A percentile compares a stretch with the other conserved stretches of the same genome.
Evolutionary conservation across 2,329 filamentous ascomycete genomes (phyloP).

Genomic region (Colletotrichum agaves): DNA sequence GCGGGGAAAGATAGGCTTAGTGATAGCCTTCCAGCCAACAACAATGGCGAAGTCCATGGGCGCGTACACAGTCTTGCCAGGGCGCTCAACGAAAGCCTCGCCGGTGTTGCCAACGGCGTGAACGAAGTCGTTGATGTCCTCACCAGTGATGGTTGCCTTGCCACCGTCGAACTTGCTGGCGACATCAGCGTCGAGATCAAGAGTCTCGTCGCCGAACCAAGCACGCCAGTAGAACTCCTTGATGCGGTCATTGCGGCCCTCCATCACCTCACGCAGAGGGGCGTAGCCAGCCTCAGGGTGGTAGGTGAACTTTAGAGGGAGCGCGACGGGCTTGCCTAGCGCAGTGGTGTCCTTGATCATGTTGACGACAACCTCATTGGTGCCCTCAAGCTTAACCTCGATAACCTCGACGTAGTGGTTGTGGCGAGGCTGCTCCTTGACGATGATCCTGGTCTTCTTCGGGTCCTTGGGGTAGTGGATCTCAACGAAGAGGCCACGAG

Average conservation of each 20-base stretch:
- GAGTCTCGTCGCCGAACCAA: slow-evolving; percentile 90
- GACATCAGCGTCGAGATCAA: slow-evolving; percentile 86
- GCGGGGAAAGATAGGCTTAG: slow-evolving; percentile 97
- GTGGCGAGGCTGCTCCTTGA: slow-evolving; percentile 87
- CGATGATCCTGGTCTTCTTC: slow-evolving; percentile 82
- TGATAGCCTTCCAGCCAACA: slow-evolving; percentile 99
- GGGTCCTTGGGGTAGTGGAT: slow-evolving; percentile 85
- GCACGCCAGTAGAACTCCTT: slow-evolving; percentile 99
- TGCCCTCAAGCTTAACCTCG: slow-evolving; percentile 79
- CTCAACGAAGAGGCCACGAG: slow-evolving; percentile 89
- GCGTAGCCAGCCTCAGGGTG: slow-evolving; percentile 96
- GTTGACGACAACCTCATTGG: slow-evolving; percentile 86
- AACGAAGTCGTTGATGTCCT: slow-evolving; percentile 98
- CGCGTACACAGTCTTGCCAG: slow-evolving; percentile 91
- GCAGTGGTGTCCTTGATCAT: slow-evolving; percentile 95
- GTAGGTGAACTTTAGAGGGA: slow-evolving; percentile 91
- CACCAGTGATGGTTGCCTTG: slow-evolving; percentile 84
- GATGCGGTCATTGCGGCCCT: slow-evolving; percentile 94
- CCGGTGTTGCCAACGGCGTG: slow-evolving; percentile 98
- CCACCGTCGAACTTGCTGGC: slow-evolving; percentile 93
- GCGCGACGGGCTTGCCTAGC: slow-evolving; percentile 80
- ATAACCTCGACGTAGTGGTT: slow-evolving; percentile 91
- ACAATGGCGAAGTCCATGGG: slow-evolving; percentile 99
- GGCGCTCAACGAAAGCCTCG: slow-evolving; percentile 95
- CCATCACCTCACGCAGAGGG: slow-evolving; percentile 97